Base-by-base conservation (phyloP, 1,284 basidiomycete species). In the Pseudozyma tsukubaensis region DNA sequence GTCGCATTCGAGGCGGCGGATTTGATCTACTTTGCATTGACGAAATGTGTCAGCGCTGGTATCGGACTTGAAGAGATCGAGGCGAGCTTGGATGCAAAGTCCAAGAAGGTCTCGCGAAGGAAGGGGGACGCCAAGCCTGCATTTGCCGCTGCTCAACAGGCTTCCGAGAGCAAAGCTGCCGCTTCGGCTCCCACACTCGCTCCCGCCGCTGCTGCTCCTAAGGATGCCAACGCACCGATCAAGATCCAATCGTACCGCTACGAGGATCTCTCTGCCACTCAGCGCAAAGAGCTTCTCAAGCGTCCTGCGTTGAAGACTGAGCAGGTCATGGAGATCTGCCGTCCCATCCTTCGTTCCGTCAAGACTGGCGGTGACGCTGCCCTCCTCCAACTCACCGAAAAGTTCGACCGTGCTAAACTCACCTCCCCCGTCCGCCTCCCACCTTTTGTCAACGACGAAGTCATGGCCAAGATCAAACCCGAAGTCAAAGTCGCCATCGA, bases 1-100 rank as follows among this genome's bases (percentile, higher is more conserved):
- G 88, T 98, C n/a, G 92, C 94, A 0, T 97, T 96, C 74, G 97
- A 99, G 86, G 93, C 94, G 2, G 96, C 96, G 0, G 97, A 99
- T 86, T 87, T 99, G 42, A 81, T 97, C 51, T 99, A 99, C 87
- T 99, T 99, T 86, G 91, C 92, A 2, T 86, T 99, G 72, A 90
- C 92, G 16, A 91, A 92, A 72, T 99, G 96, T 82, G 88, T 94
- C 34, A 89, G 91, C 47, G 89, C 91, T 14, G 97, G 95, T 2
- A 93, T 99, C 29, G 88, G 88, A 39, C 87, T 98, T 71, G 88
- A 89, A 32, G 94, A 99, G 79, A 90, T 99, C 49, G 94, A 97
- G 86, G 87, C 87, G 3, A 92, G 91, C 4, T 86, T 99, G 50
- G 92, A 98, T 85, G 87, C 86, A 74, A 97, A 98, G 86, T 91